Base-by-base conservation (phyloP, 176 grass and related monocot genomes). In the Elymus sibiricus region DNA sequence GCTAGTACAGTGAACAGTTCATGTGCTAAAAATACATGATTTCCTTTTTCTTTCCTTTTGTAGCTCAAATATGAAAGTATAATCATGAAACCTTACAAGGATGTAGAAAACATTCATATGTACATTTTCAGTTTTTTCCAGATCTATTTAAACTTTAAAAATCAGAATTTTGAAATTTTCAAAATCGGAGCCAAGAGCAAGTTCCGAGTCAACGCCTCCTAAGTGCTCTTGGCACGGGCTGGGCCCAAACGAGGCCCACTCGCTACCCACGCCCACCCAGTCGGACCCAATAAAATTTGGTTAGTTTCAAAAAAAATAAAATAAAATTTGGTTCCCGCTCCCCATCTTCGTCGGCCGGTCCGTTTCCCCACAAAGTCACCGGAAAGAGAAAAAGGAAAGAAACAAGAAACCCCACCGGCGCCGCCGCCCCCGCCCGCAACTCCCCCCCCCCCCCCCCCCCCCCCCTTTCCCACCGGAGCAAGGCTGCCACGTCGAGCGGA, bases 321-420 rank as follows among this genome's bases (percentile, higher is more conserved):
- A 31, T 53, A 76, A 76, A 76, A 76, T 51, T 75, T 76, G 26
- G 43, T 76, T 76, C 73, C 73, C 73, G 73, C 73, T 76, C 26
- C 72, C 15, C n/a, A 3, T 29, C 7, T 75, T 74, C 12, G n/a
- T 8, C 39, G 7, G 66, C 19, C 22, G n/a, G 70, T 74, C 71
- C 24, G 42, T 74, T 47, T 2, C 42, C 71, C 73, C 44, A 22
- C 73, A 31, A 53, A 76, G 25, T 76, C 73, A 17, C 14, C 4
- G 24, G n/a, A 44, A 73, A 44, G n/a, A 25, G 70, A 11, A 49
- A 72, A 34, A 53, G 46, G 74, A 78, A 78, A 61, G 21, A 78
- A 78, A 2, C 55, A 58, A 60, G 32, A 78, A 75, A 29, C 72
- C 72, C 26, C 72, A 75, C 72, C 72, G 43, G 55, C 76, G 53